A percentile compares a stretch with the other conserved stretches of the same genome.
phyloP scores from a whole-genome alignment of 139 green algal species.

The Picochlorum costavermella region DNA sequence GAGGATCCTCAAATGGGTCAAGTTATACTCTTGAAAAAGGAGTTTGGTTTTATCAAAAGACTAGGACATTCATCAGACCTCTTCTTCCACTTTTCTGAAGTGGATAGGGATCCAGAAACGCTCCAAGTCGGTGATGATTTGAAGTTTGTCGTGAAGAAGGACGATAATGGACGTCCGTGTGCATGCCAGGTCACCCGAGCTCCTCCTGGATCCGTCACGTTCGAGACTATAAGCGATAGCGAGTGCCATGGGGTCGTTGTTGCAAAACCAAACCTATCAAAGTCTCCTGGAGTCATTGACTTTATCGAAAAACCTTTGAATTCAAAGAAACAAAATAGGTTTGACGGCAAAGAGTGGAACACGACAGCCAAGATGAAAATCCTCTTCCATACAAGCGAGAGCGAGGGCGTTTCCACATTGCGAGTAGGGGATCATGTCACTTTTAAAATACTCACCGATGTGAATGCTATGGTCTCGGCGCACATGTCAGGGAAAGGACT shows the following conservation, averaged over 20 bases:
- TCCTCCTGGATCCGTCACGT: slow-evolving; percentile 26
- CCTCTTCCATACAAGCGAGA: slow-evolving; percentile 8
- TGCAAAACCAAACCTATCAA: slow-evolving; percentile 13
- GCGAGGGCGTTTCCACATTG: not conserved
- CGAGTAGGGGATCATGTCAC: slow-evolving; percentile 29
- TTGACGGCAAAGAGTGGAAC: not conserved
- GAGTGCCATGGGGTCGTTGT: slow-evolving; percentile 24
- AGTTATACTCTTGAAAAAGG: slow-evolving; percentile 28
- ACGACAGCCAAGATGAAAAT: not conserved
- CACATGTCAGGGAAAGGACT: slow-evolving; percentile 9
- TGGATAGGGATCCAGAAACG: slow-evolving; percentile 2
- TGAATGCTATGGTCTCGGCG: slow-evolving; percentile 18
- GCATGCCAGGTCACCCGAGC: slow-evolving; percentile 23
- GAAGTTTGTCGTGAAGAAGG: slow-evolving; percentile 31
- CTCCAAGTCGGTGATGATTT: slow-evolving; percentile 37
- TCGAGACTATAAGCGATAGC: slow-evolving; percentile 27
- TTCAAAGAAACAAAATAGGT: not conserved
- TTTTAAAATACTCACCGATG: slow-evolving; percentile 33
- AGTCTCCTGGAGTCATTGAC: slow-evolving; percentile 29
- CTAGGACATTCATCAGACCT: slow-evolving; percentile 23
- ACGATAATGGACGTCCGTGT: slow-evolving; percentile 21
- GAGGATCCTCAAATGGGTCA: slow-evolving; percentile 18
- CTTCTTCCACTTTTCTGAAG: slow-evolving; percentile 43
- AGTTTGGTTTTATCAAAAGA: slow-evolving; percentile 45
- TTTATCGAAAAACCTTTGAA: slow-evolving; percentile 12